phyloP scores from a whole-genome alignment of 805 yeast species.

The Saccharomyces mikatae region DNA sequence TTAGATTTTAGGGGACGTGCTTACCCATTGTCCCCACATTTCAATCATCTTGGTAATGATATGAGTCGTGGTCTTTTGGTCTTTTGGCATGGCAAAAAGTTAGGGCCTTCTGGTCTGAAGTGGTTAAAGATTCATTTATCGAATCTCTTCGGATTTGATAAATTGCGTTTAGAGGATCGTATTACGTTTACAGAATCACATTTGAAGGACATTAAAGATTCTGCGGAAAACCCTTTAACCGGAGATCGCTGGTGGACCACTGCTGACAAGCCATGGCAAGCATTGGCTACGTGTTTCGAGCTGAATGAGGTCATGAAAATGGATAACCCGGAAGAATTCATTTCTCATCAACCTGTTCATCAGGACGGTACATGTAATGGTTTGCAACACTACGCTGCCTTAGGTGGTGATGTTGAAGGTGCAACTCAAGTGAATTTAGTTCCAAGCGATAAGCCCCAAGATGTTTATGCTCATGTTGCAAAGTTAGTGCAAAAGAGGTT shows the following conservation, averaged over 20 bases:
- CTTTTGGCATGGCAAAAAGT: conserved; percentile 68
- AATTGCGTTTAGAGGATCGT: conserved; percentile 59
- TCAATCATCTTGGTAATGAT: conserved; percentile 75
- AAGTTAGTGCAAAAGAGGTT: conserved; percentile 49
- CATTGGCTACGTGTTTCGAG: conserved; percentile 62
- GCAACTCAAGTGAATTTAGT: conserved; percentile 70
- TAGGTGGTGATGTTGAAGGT: conserved; percentile 80
- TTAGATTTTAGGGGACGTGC: conserved; percentile 81
- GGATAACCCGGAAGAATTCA: conserved; percentile 54
- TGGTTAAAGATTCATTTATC: conserved; percentile 76
- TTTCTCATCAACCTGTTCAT: conserved; percentile 71
- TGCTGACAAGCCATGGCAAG: conserved; percentile 84
- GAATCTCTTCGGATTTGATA: conserved; percentile 68
- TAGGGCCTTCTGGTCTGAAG: conserved; percentile 55
- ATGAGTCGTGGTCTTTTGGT: conserved; percentile 61
- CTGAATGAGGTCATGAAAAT: conserved; percentile 51
- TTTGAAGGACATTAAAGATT: conserved; percentile 44
- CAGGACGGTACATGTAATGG: conserved; percentile 88
- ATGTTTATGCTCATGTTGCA: conserved; percentile 68
- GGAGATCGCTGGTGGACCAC: conserved; percentile 57
- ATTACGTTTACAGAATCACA: conserved; percentile 50
- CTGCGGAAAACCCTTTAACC: conserved; percentile 56
- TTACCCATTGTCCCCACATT: conserved; percentile 72
- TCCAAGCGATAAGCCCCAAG: conserved; percentile 67
- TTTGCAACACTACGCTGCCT: conserved; percentile 77